phyloP scores from a whole-genome alignment of 106 monocot species.

The Allium sativum region DNA sequence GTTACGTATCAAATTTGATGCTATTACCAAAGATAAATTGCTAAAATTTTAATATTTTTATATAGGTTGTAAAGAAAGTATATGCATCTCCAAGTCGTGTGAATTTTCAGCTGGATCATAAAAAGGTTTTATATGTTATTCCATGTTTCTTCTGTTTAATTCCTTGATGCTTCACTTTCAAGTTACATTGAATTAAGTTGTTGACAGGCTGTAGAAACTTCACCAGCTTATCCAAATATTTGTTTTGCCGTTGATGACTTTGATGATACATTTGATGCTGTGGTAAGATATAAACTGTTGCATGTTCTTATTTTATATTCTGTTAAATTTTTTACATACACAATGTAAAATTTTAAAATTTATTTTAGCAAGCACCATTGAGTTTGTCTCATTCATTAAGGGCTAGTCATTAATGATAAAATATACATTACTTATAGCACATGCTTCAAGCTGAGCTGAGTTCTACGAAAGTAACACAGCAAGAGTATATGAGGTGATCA shows the following conservation, averaged over 20 bases:
- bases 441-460: no score
- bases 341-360: no score
- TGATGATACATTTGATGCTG: conserved; percentile 95
- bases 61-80: conserved; percentile 88
- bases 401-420: no score
- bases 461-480: no score
- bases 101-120: conserved; percentile 74
- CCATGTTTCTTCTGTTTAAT: neutral
- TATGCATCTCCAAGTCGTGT: conserved; percentile 99
- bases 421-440: no score
- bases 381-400: no score
- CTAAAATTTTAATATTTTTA: neutral
- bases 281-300: conserved; percentile 33
- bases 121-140: conserved; percentile 40
- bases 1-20: no score
- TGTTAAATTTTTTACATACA: no score
- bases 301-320: no score
- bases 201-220: conserved; percentile 69
- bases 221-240: conserved; percentile 89
- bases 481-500: no score
- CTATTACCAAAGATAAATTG: neutral
- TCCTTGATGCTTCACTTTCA: neutral
- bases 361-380: no score
- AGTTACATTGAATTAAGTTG: conserved; percentile 2
- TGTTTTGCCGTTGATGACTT: conserved; percentile 97